Evolutionary conservation across 768 basidiomycete species (phyloP).

Genomic region (Tricholoma hemisulphureum): DNA sequence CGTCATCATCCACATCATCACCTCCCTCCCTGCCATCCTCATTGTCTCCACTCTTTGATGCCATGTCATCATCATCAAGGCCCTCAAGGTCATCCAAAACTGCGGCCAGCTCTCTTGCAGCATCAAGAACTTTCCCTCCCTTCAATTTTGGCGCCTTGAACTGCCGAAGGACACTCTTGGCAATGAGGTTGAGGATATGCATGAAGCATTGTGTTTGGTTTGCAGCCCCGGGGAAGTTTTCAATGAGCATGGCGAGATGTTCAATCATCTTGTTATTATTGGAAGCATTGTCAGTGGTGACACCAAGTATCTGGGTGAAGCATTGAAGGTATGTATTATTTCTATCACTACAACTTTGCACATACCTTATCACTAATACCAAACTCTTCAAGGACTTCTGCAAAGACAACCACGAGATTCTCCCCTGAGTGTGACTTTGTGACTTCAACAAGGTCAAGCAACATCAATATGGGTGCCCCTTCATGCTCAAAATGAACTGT

Average conservation of each 20-base stretch:
- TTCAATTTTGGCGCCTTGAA: background rate
- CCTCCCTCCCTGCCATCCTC: no score
- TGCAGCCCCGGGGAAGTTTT: background rate
- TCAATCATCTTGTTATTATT: no score
- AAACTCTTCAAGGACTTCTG: slow-evolving; percentile 32
- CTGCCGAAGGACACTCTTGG: background rate
- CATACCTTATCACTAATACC: no score
- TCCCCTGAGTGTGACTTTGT: slow-evolving; percentile 32
- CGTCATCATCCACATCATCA: no score
- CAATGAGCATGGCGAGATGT: background rate
- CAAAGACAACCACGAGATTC: slow-evolving; percentile 35
- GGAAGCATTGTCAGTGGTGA: slow-evolving; percentile 26
- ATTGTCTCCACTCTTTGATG: no score
- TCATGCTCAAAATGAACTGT: slow-evolving; percentile 30
- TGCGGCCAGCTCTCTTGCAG: no score
- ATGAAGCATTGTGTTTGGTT: background rate
- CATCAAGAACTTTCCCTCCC: background rate
- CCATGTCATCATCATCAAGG: no score
- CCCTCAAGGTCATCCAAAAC: no score
- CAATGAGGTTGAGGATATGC: background rate
- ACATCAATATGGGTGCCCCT: slow-evolving; percentile 17
- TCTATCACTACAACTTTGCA: background rate
- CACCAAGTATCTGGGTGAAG: slow-evolving; percentile 20
- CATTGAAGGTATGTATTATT: background rate
- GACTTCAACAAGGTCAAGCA: slow-evolving; percentile 40